Evolutionary conservation across 768 basidiomycete species (phyloP), one percentile per base, ranked within the genome.

Genomic region (Auricularia heimuer): DNA sequence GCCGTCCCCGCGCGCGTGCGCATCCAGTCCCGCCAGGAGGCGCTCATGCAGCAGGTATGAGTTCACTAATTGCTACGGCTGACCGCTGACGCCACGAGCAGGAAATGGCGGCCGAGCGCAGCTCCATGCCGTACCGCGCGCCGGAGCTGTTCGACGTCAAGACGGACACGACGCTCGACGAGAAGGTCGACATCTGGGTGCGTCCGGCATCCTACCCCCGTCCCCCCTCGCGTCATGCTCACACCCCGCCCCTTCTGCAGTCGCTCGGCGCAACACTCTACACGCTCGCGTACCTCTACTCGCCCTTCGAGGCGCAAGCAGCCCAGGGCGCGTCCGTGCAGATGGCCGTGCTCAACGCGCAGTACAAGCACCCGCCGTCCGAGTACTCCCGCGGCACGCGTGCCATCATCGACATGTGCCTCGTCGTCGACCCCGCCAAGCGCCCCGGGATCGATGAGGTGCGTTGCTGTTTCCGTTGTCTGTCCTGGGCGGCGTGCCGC

Each of bases 131-230:
- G 0, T 99, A 96, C 71, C 87, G 97, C 21, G 95, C 97, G 1
- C 97, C 97, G 0, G 97, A 99, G 72, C 80, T 99, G 24, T 99
- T 98, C 73, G 97, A 99, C 70, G 95, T 97, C 64, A 96, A 96
- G 74, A 98, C 94, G 3, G 92, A 92, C 29, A 78, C 83, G 47
- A 84, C 80, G 0, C 76, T 98, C 7, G 92, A 97, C 69, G 96
- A 98, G 77, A 95, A 94, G 72, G 94, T 97, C 11, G 94, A 97
- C 73, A 94, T 97, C 37, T 97, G 94, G 94, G 94, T 93, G 77
- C 65, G 14, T 16, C 35, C 65, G 33, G 24, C 64, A 62, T 39
- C 62, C n/a, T n/a, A n/a, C n/a, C n/a, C n/a, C 54, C 10, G 44
- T 12, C 62, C n/a, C n/a, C 11, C 39, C 1, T 62, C 54, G 63